phyloP scores from a whole-genome alignment of 495 filamentous ascomycete species.

The Neurospora tetrasperma region DNA sequence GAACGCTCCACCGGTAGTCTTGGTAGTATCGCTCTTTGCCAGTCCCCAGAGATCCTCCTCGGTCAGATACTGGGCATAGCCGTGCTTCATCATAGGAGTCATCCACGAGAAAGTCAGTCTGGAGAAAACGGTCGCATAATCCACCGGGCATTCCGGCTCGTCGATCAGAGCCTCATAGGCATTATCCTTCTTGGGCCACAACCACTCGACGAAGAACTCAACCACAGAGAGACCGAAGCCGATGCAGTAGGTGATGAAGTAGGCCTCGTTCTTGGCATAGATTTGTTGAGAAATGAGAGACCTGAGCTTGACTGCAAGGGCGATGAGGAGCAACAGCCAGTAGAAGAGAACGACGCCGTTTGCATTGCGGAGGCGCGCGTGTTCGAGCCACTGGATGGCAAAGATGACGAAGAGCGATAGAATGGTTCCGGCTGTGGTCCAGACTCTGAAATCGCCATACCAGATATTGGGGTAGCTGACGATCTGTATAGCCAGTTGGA shows the following conservation, averaged over 20 bases:
- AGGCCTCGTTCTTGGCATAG: slow-evolving; percentile 53
- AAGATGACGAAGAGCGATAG: slow-evolving; percentile 71
- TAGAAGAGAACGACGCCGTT: slow-evolving; percentile 93
- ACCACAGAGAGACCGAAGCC: slow-evolving; percentile 59
- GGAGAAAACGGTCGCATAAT: slow-evolving; percentile 92
- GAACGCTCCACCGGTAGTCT: slow-evolving; percentile 53
- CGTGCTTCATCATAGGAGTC: slow-evolving; percentile 95
- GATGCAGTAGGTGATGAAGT: slow-evolving; percentile 70
- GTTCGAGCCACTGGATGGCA: slow-evolving; percentile 85
- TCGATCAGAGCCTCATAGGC: slow-evolving; percentile 78
- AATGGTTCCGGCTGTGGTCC: slow-evolving; percentile 72
- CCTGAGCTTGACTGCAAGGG: slow-evolving; percentile 73
- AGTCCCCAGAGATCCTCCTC: slow-evolving; percentile 97
- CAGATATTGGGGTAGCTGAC: slow-evolving; percentile 57
- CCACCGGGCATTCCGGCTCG: slow-evolving; percentile 79
- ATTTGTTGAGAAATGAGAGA: slow-evolving; percentile 72
- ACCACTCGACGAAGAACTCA: slow-evolving; percentile 80
- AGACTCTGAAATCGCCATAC: slow-evolving; percentile 79
- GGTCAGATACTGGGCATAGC: slow-evolving; percentile 83
- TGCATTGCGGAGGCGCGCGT: slow-evolving; percentile 75
- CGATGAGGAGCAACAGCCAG: slow-evolving; percentile 84
- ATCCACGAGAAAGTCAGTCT: slow-evolving; percentile 96
- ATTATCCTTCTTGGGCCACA: slow-evolving; percentile 79
- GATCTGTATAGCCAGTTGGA: slow-evolving; percentile 72
- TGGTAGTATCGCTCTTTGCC: slow-evolving; percentile 67